Base-by-base conservation (phyloP, 2,329 filamentous ascomycete species). In the Alternaria infectoria region DNA sequence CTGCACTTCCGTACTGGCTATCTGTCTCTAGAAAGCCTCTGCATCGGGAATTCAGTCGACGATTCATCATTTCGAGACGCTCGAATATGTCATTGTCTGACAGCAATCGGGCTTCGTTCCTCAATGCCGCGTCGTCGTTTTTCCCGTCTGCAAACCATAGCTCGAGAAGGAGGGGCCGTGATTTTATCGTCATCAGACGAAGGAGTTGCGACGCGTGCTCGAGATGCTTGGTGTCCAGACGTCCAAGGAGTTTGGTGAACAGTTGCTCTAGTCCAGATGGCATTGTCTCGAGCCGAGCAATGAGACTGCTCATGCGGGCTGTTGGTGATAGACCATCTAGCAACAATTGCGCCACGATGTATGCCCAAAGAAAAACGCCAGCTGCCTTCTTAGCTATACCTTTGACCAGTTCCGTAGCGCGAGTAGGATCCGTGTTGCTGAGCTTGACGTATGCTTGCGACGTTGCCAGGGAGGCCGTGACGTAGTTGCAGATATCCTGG, bases 121-220 rank as follows among this genome's bases (percentile, higher is more conserved):
- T 40, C 30, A 58, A 19, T 25, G 46, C 46, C 19, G 32, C 23
- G 30, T 50, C 25, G 3, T 51, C 23, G 11, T 58, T 50, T 1
- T 51, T 32, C 4, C 23, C 7, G 23, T 52, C 56, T 10, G 56
- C 56, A 44, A 58, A 58, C 56, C 56, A 58, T 15, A 58, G n/a
- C 10, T 58, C 45, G 13, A 57, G n/a, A 6, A 58, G 54, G 28
- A n/a, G 32, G 3, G 40, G 54, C 15, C 25, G 36, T 21, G 43
- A 12, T 25, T 25, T 19, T 7, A 15, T 23, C 19, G 23, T 30
- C 40, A 62, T 13, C 54, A 71, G 44, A 12, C 64, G 63, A 6
- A 63, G 52, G 4, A 66, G 17, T 45, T 69, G 44, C 4, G 59
- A 69, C 2, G 68, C 68, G 17, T 69, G 57, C 23, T 51, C 46